These are phyloP conservation scores for Moesziomyces antarcticus DNA, from an alignment of 1,284 basidiomycete species.

Conservation along the genomic window DNA sequence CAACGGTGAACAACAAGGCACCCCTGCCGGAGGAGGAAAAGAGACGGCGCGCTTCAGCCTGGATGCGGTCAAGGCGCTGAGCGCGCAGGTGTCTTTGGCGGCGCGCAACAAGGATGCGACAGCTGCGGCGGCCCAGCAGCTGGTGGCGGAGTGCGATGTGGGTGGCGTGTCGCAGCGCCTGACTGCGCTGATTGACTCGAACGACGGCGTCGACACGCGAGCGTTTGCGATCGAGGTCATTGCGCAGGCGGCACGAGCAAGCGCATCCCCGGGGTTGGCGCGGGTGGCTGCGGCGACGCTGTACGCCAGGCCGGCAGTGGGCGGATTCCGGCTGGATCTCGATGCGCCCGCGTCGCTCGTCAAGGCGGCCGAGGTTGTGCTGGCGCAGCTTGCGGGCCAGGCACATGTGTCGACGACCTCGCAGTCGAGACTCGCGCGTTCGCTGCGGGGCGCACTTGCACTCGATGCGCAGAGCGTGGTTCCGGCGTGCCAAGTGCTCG, in stretches of 20 bases:
- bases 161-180: neutral
- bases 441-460: slow-evolving; percentile 10
- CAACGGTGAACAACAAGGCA: no score
- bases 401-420: no score
- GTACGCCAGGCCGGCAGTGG: slow-evolving; percentile 39
- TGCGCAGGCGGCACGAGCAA: neutral
- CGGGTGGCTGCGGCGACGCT: slow-evolving; percentile 5
- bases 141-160: neutral
- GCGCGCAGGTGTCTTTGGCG: slow-evolving; percentile 3
- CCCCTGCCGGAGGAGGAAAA: no score
- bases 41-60: slow-evolving; percentile 20
- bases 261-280: neutral
- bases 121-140: slow-evolving; percentile 3
- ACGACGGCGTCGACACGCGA: slow-evolving; percentile 18
- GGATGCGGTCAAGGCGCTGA: slow-evolving; percentile 5
- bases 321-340: slow-evolving; percentile 17
- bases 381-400: neutral
- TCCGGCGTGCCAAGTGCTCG: slow-evolving; percentile 31
- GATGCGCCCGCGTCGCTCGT: neutral
- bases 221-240: slow-evolving; percentile 7
- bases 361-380: neutral
- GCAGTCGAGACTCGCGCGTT: neutral
- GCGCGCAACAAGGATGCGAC: slow-evolving; percentile 1
- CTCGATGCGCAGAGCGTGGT: slow-evolving; percentile 7
- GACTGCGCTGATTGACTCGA: slow-evolving; percentile 26